These are phyloP conservation scores for Boletus vinaceobasis DNA, from an alignment of 768 basidiomycete species.

Conservation along the genomic window DNA sequence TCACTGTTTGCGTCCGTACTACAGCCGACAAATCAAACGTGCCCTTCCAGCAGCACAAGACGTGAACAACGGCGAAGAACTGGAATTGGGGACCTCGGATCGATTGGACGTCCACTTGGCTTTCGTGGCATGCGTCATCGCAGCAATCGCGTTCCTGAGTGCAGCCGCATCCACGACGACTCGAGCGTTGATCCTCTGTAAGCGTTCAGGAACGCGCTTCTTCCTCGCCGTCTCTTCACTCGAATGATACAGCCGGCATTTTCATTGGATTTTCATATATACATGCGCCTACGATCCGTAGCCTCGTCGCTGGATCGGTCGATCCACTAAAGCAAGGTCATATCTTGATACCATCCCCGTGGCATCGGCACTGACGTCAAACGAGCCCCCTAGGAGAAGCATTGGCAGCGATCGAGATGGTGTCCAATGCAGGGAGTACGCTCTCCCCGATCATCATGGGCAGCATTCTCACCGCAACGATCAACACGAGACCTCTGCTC, in stretches of 20 bases:
- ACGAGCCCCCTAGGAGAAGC: constrained; percentile 19
- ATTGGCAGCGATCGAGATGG: constrained; percentile 29
- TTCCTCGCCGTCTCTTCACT: background rate
- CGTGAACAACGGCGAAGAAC: background rate
- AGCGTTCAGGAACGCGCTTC: background rate
- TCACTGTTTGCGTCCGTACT: constrained; percentile 27
- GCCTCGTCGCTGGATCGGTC: constrained; percentile 27
- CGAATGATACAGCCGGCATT: constrained; percentile 10
- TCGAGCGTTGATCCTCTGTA: constrained; percentile 13
- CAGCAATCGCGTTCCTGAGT: constrained; percentile 9
- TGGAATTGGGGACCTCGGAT: constrained; percentile 19
- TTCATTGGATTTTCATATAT: constrained; percentile 14
- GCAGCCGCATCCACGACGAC: constrained; percentile 12
- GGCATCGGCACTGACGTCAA: background rate
- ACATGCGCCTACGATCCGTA: constrained; percentile 21
- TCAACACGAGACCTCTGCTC: constrained; percentile 18
- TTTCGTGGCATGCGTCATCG: constrained; percentile 18
- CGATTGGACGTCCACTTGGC: constrained; percentile 29
- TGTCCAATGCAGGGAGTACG: constrained; percentile 15
- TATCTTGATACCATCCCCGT: background rate
- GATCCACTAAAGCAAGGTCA: constrained; percentile 29
- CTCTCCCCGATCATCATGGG: constrained; percentile 33
- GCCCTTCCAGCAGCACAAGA: background rate
- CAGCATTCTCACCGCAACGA: constrained; percentile 24
- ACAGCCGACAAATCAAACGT: constrained; percentile 1